Percentiles rank a stretch among this genome's conserved stretches.
These are phyloP conservation scores for Daldinia loculata DNA, from an alignment of 495 filamentous ascomycete species.

Conservation along the genomic window DNA sequence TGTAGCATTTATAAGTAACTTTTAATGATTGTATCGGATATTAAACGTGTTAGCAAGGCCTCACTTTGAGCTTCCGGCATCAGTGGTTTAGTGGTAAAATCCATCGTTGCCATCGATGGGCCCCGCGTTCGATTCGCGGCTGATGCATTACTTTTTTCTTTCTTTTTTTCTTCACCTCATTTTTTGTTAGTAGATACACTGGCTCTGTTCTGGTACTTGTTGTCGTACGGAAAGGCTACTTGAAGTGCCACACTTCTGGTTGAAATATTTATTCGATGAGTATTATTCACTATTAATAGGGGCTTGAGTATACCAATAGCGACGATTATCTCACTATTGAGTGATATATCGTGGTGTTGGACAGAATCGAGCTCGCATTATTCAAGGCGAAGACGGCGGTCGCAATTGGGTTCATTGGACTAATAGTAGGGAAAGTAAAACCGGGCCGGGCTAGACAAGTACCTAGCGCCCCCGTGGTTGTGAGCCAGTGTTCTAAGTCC, in stretches of 20 bases:
- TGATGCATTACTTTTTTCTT: conserved; percentile 46
- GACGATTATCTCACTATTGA: background rate
- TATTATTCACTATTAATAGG: background rate
- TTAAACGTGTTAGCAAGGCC: no score
- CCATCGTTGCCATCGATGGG: conserved; percentile 63
- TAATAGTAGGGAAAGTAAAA: background rate
- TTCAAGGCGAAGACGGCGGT: background rate
- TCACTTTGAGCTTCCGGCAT: conserved; percentile 23
- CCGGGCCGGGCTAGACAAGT: background rate
- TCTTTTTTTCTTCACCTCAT: no score
- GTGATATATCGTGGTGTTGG: conserved; percentile 12
- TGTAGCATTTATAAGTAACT: background rate
- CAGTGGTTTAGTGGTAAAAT: conserved; percentile 64
- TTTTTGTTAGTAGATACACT: no score
- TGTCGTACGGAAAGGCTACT: background rate
- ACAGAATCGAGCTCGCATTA: background rate
- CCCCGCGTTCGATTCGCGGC: conserved; percentile 62
- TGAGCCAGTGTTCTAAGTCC: background rate
- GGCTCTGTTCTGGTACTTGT: no score
- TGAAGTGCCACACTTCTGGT: background rate
- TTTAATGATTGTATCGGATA: background rate
- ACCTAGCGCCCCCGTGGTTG: background rate
- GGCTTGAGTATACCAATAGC: background rate
- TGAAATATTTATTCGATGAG: background rate
- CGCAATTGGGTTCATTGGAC: background rate